Conservation (phyloP, 139 green algal genomes). For the Chlamydomonas schloesseri region DNA sequence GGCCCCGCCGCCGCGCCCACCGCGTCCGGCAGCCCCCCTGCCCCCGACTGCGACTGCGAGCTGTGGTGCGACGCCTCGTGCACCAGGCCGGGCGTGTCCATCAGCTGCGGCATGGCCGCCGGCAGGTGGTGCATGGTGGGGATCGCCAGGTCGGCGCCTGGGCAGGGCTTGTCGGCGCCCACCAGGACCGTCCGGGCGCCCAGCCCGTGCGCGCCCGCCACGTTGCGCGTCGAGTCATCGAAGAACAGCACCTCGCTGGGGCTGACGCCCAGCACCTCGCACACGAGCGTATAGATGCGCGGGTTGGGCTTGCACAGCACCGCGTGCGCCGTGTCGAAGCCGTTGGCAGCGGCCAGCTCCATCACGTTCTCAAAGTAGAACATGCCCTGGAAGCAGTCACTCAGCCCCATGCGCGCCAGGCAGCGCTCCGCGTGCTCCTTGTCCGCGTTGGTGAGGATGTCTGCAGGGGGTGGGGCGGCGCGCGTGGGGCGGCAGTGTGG, state of each 20-base stretch:
- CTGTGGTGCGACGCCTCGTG: slow-evolving; percentile 14
- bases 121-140: slow-evolving; percentile 44
- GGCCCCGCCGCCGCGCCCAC: too few relatives aligned
- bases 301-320: slow-evolving; percentile 85
- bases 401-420: slow-evolving; percentile 78
- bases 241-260: slow-evolving; percentile 73
- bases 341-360: slow-evolving; percentile 49
- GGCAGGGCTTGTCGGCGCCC: neutral
- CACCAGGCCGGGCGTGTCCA: slow-evolving; percentile 46
- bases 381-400: slow-evolving; percentile 78
- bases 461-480: too few relatives aligned
- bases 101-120: slow-evolving; percentile 47
- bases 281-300: slow-evolving; percentile 69
- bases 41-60: neutral
- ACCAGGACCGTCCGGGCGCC: slow-evolving; percentile 75
- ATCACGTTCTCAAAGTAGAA: slow-evolving; percentile 85
- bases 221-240: slow-evolving; percentile 85
- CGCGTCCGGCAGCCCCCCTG: too few relatives aligned
- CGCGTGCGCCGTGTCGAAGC: slow-evolving; percentile 52
- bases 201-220: slow-evolving; percentile 70
- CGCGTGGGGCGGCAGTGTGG: too few relatives aligned
- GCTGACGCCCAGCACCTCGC: slow-evolving; percentile 58
- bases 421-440: slow-evolving; percentile 72
- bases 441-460: slow-evolving; percentile 91
- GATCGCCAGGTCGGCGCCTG: slow-evolving; percentile 43